Conservation (phyloP, 2,329 filamentous ascomycete species). For the Dactylellina leptospora region DNA sequence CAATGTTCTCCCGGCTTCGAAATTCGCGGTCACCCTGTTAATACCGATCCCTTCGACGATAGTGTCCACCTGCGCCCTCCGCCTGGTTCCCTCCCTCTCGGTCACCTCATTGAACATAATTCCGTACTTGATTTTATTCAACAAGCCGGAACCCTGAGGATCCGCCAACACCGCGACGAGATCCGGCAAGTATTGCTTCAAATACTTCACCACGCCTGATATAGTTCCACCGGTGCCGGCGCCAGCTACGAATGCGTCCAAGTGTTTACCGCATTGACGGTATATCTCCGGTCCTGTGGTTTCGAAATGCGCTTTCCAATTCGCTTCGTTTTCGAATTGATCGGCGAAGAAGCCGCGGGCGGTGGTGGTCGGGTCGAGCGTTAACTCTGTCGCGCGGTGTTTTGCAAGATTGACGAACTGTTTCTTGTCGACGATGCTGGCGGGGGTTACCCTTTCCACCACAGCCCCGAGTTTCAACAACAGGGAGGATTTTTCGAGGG, state of each 20-base stretch:
- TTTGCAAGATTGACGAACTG: conserved; percentile 96
- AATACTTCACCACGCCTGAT: conserved; percentile 80
- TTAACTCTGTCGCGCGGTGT: conserved; percentile 78
- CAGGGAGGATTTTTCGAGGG: conserved; percentile 85
- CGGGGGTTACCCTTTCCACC: conserved; percentile 90
- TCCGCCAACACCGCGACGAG: conserved; percentile 85
- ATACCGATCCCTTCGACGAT: conserved; percentile 97
- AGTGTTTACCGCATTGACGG: conserved; percentile 73
- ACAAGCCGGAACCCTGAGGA: conserved; percentile 91
- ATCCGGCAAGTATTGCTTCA: conserved; percentile 76
- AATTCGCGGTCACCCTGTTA: conserved; percentile 92
- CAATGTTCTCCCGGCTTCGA: conserved; percentile 83
- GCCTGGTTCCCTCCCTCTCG: conserved; percentile 87
- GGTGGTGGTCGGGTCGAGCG: conserved; percentile 65
- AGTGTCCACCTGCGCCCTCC: conserved; percentile 90
- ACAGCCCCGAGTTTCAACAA: conserved; percentile 87
- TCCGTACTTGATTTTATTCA: conserved; percentile 88
- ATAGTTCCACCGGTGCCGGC: conserved; percentile 95
- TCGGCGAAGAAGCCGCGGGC: conserved; percentile 92
- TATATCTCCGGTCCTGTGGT: conserved; percentile 91
- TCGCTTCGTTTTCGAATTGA: conserved; percentile 91
- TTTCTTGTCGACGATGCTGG: conserved; percentile 88
- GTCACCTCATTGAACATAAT: conserved; percentile 88
- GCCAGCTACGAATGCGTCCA: conserved; percentile 91
- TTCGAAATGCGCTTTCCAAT: conserved; percentile 83